Evolutionary conservation across 2,329 filamentous ascomycete species (phyloP).

Genomic region (Raffaelea albimanens): DNA sequence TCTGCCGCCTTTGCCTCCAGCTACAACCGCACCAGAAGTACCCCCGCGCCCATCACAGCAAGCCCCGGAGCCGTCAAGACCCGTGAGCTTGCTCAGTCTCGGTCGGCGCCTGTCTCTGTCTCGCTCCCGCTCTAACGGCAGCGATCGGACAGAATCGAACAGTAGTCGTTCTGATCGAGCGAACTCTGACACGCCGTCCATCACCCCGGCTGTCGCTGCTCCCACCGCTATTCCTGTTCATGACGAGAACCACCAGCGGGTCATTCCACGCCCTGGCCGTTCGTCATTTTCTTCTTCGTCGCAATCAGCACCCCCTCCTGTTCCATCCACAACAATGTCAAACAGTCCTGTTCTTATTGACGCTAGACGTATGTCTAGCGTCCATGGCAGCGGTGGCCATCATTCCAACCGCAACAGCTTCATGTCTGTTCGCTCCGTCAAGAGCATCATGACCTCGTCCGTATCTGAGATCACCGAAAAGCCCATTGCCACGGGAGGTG

Average conservation of each 20-base stretch:
- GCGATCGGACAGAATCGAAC: not conserved
- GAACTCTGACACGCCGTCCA: not conserved
- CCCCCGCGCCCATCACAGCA: too few species aligned
- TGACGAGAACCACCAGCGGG: too few species aligned
- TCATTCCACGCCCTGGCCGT: not conserved
- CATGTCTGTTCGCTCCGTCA: constrained; percentile 40
- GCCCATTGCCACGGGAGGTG: constrained; percentile 69
- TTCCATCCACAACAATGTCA: constrained; percentile 1
- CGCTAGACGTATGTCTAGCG: constrained; percentile 16
- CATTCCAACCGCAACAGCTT: constrained; percentile 35
- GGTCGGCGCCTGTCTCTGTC: constrained; percentile 16
- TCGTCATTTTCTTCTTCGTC: not conserved
- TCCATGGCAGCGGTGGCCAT: constrained; percentile 13
- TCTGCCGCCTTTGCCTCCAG: not conserved
- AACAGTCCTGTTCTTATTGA: constrained; percentile 19
- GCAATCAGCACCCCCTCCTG: not conserved
- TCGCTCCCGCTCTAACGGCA: constrained; percentile 1
- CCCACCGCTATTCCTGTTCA: too few species aligned
- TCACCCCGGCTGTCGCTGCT: too few species aligned
- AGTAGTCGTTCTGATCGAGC: not conserved
- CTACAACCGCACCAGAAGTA: too few species aligned
- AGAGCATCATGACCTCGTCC: constrained; percentile 38
- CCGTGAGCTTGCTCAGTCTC: constrained; percentile 14
- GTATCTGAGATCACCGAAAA: constrained; percentile 50
- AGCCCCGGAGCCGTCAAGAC: constrained; percentile 7